A percentile compares a stretch with the other conserved stretches of the same genome.
phyloP scores from a whole-genome alignment of 768 basidiomycete species.

The Termitomyces heimii region DNA sequence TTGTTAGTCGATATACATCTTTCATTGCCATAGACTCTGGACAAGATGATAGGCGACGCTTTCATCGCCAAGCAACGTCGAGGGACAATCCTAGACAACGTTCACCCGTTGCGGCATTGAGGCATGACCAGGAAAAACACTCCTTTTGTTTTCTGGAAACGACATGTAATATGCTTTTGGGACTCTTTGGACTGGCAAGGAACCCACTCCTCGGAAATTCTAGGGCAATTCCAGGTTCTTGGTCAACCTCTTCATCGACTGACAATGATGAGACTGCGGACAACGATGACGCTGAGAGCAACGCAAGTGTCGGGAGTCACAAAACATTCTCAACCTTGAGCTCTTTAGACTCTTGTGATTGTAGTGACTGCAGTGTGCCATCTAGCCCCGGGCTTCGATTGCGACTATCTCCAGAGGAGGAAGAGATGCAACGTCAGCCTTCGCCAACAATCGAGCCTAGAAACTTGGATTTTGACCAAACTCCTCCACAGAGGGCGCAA shows the following conservation, averaged over 20 bases:
- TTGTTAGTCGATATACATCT: slow-evolving; percentile 47
- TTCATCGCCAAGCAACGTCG: not conserved
- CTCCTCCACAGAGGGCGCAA: not conserved
- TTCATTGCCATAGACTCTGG: slow-evolving; percentile 48
- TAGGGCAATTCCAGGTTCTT: slow-evolving; percentile 15
- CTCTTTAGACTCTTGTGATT: slow-evolving; percentile 36
- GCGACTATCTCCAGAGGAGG: slow-evolving; percentile 16
- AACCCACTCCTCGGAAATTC: not conserved
- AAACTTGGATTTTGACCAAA: slow-evolving; percentile 7
- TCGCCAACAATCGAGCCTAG: slow-evolving; percentile 23
- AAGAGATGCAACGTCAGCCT: slow-evolving; percentile 18
- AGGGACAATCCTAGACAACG: not conserved
- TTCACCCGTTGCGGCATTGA: not conserved
- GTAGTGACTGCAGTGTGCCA: slow-evolving; percentile 28
- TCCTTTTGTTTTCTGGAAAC: not conserved
- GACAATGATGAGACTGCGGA: slow-evolving; percentile 21
- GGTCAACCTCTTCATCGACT: slow-evolving; percentile 11
- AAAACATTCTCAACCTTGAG: slow-evolving; percentile 42
- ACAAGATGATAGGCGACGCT: slow-evolving; percentile 12
- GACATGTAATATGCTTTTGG: not conserved
- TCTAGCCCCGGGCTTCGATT: slow-evolving; percentile 16
- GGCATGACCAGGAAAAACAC: not conserved
- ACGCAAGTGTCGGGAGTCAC: slow-evolving; percentile 17
- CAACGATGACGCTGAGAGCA: not conserved
- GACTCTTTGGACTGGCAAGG: not conserved